These are phyloP conservation scores for Claviceps citrina DNA, from an alignment of 2,329 filamentous ascomycete genomes.

Conservation along the genomic window DNA sequence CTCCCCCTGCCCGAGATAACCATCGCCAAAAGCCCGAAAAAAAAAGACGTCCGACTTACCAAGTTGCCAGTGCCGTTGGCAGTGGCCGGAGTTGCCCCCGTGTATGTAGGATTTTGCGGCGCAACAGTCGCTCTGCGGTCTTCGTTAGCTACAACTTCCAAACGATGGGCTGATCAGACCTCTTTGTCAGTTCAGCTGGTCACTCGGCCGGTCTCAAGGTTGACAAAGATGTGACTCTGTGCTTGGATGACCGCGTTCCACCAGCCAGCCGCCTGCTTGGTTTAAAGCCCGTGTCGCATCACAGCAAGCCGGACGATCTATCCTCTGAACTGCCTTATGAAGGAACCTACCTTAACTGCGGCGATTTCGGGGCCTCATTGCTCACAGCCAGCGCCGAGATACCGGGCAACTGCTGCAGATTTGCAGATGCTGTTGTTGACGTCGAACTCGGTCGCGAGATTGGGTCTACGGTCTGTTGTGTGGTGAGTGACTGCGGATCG, in stretches of 20 bases:
- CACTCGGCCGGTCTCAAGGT: too few species aligned
- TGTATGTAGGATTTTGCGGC: constrained; percentile 12
- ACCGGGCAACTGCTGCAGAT: constrained; percentile 28
- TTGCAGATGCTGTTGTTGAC: constrained; percentile 28
- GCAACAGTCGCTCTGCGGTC: constrained; percentile 8
- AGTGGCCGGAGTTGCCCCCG: constrained; percentile 23
- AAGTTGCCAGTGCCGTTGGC: constrained; percentile 25
- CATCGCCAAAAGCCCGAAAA: not conserved
- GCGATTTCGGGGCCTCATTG: constrained; percentile 24
- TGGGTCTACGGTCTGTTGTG: constrained; percentile 28
- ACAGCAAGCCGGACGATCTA: not conserved
- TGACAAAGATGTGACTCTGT: too few species aligned
- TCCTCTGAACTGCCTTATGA: too few species aligned
- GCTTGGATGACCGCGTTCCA: not conserved
- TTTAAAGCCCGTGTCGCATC: not conserved
- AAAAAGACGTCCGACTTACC: constrained; percentile 17
- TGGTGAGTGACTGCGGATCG: constrained; percentile 23
- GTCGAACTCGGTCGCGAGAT: constrained; percentile 35
- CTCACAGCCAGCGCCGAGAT: constrained; percentile 30
- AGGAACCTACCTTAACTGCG: constrained; percentile 30
- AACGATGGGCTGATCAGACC: not conserved
- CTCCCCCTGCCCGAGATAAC: constrained; percentile 7
- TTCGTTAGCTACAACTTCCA: constrained; percentile 5
- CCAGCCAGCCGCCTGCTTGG: too few species aligned
- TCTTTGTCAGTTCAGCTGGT: not conserved